Evolutionary conservation across 441 rosid genomes (phyloP), one percentile per base, ranked within the genome.

Genomic region (Erodium moschatum): DNA sequence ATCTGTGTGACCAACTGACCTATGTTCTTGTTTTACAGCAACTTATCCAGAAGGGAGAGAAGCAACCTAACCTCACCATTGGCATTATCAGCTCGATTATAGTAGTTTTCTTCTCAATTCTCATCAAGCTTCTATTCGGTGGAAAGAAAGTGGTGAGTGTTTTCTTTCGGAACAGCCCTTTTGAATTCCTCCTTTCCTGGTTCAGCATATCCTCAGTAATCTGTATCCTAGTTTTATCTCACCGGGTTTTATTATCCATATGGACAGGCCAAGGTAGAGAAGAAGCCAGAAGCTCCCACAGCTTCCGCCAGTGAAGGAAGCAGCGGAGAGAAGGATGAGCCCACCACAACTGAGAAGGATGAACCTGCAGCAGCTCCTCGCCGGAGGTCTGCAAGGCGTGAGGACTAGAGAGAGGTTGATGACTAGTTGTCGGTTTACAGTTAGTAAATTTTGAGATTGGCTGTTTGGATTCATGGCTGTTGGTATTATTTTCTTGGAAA

Each of bases 11-110:
- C n/a, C n/a, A n/a, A n/a, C n/a, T n/a, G n/a, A n/a, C n/a, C n/a
- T n/a, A n/a, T n/a, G n/a, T n/a, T n/a, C n/a, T n/a, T n/a, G n/a
- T n/a, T n/a, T n/a, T n/a, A n/a, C n/a, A n/a, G n/a, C n/a, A n/a
- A n/a, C 72, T 94, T 31, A 74, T 91, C 19, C 94, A 85, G 77
- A 86, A 88, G 90, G 97, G 87, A 64, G 99, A 94, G 88, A 82
- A 81, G 71, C 97, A 94, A 70, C 94, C 97, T 5, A 90, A 86
- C 74, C 69, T 87, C 64, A 91, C 97, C 0, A 76, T 94, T 67
- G 97, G 97, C 38, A 70, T 86, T 52, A 75, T 90, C 3, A 78
- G 85, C 67, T 81, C 97, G 44, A 16, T 86, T 35, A 79, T 79
- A 38, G 82, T 85, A 16, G 84, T 90, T 7, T 77, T 85, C 78